Conservation (phyloP, 2,329 filamentous ascomycete species). For the Trichoderma breve region DNA sequence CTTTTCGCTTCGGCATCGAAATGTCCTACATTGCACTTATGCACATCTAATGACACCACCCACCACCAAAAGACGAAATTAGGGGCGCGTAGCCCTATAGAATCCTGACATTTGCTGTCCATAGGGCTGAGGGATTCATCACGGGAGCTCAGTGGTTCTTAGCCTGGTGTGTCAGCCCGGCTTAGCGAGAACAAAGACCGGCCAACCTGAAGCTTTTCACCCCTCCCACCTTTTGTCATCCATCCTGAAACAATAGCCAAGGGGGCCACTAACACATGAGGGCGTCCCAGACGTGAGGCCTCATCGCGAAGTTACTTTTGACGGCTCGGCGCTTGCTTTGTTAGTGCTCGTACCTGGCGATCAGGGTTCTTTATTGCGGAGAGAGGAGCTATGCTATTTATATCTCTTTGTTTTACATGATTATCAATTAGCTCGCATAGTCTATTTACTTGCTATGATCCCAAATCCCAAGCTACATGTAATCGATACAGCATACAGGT, state of each 20-base stretch:
- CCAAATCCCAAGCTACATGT: background rate
- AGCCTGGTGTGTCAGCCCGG: background rate
- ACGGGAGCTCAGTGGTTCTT: background rate
- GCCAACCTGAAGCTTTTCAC: slow-evolving; percentile 5
- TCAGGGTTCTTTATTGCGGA: background rate
- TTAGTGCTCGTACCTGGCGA: background rate
- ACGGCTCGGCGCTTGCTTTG: background rate
- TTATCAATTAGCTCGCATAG: background rate
- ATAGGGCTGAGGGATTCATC: slow-evolving; percentile 14
- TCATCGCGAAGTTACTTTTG: background rate
- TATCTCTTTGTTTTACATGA: background rate
- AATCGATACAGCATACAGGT: slow-evolving; percentile 15
- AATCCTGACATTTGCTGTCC: background rate
- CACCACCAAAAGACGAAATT: background rate
- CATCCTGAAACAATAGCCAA: background rate
- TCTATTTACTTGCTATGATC: background rate
- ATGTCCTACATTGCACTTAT: background rate
- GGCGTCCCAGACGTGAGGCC: background rate
- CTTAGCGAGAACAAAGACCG: background rate
- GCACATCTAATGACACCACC: slow-evolving; percentile 7
- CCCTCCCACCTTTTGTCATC: background rate
- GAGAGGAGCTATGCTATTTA: background rate
- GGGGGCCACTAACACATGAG: background rate
- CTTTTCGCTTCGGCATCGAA: background rate
- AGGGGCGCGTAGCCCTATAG: background rate